phyloP scores from a whole-genome alignment of 352 stramenopile genomes.

The Salisapilia sapeloensis region DNA sequence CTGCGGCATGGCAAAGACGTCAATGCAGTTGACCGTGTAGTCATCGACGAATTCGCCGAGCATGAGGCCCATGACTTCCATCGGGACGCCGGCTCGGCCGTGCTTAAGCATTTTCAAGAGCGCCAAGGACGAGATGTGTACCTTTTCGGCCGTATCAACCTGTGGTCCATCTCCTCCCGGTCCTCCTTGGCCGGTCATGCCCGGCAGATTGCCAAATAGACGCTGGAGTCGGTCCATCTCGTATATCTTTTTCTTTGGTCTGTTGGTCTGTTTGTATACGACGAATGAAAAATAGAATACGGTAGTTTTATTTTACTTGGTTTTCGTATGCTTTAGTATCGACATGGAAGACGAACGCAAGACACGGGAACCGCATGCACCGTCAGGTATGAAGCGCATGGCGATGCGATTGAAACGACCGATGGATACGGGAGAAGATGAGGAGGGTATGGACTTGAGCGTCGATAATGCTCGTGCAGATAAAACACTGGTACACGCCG shows the following conservation, averaged over 20 bases:
- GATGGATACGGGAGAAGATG: constrained; percentile 28
- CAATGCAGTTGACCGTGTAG: constrained; percentile 99
- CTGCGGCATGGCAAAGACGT: constrained; percentile 99
- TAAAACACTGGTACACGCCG: constrained; percentile 38
- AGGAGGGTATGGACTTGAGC: constrained; percentile 25
- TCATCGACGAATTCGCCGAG: constrained; percentile 99
- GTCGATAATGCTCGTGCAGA: constrained; percentile 20
- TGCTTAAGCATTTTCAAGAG: constrained; percentile 99
- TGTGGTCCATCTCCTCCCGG: constrained; percentile 81
- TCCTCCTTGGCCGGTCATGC: constrained; percentile 45
- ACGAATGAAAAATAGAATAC: constrained; percentile 2
- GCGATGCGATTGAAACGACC: constrained; percentile 63
- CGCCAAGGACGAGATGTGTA: constrained; percentile 97
- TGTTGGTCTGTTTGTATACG: constrained; percentile 2
- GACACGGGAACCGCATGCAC: too few species aligned
- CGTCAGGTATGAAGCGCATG: too few species aligned
- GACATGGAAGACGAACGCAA: too few species aligned
- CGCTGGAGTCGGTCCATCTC: constrained; percentile 74
- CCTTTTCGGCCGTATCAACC: constrained; percentile 97
- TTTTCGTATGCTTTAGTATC: too few species aligned
- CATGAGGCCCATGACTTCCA: constrained; percentile 99
- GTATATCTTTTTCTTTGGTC: constrained; percentile 7
- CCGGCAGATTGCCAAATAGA: constrained; percentile 73
- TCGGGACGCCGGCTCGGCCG: constrained; percentile 96
- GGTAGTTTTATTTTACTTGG: constrained; percentile 1